Evolutionary conservation across 2,329 filamentous ascomycete genomes (phyloP).

Genomic region (Colletotrichum viniferum): DNA sequence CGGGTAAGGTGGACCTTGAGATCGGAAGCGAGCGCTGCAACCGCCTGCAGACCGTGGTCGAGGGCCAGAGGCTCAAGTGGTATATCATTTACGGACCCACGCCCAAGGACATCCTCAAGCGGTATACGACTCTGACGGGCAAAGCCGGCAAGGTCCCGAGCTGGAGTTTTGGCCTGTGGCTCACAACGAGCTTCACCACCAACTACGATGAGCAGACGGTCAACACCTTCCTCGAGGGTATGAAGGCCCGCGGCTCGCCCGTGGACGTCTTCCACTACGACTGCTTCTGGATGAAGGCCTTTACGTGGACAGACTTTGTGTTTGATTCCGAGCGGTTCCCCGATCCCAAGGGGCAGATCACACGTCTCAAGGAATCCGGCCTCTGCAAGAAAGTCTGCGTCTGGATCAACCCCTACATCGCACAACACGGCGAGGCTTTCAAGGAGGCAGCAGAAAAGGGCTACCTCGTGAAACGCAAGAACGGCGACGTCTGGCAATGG

Average conservation of each 20-base stretch:
- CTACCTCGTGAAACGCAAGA: conserved; percentile 71
- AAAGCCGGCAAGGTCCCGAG: conserved; percentile 67
- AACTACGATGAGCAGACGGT: conserved; percentile 75
- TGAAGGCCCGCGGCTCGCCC: conserved; percentile 67
- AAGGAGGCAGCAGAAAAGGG: conserved; percentile 66
- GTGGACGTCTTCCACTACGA: conserved; percentile 79
- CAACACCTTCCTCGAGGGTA: conserved; percentile 70
- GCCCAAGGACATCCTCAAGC: conserved; percentile 72
- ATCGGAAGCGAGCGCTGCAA: conserved; percentile 76
- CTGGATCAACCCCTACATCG: conserved; percentile 80
- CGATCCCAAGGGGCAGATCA: conserved; percentile 68
- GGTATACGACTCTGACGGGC: conserved; percentile 72
- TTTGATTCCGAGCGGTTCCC: conserved; percentile 73
- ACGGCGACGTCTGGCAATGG: conserved; percentile 77
- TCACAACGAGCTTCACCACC: conserved; percentile 78
- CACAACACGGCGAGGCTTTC: conserved; percentile 71
- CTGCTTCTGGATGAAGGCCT: conserved; percentile 79
- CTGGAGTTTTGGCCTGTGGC: conserved; percentile 80
- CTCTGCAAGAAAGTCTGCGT: conserved; percentile 70
- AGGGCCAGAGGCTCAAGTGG: conserved; percentile 74
- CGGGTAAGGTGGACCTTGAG: conserved; percentile 73
- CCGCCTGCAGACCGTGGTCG: conserved; percentile 71
- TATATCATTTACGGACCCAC: conserved; percentile 75
- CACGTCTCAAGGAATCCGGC: conserved; percentile 65
- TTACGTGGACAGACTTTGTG: conserved; percentile 77